Percentiles rank a stretch among this genome's conserved stretches.
These are phyloP conservation scores for Oryza longistaminata DNA, from an alignment of 176 grass and related monocot genomes.

Conservation along the genomic window DNA sequence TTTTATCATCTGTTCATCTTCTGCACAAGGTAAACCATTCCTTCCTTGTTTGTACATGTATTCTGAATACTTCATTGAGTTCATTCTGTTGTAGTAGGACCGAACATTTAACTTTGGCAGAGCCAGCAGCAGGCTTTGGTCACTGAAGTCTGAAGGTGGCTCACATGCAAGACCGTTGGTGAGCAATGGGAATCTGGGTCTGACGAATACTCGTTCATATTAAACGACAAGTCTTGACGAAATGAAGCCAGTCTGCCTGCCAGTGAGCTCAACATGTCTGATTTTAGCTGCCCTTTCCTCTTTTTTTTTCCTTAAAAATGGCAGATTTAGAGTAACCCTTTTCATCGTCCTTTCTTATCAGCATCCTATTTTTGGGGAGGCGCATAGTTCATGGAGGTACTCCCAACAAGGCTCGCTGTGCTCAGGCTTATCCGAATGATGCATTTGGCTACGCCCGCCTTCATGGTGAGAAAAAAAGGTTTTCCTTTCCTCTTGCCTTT, in stretches of 20 bases:
- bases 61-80: constrained; percentile 13
- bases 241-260: constrained; percentile 1
- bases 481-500: neutral
- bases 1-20: neutral
- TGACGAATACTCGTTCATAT: neutral
- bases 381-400: neutral
- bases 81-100: neutral
- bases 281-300: neutral
- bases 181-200: constrained; percentile 1
- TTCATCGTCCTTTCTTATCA: neutral
- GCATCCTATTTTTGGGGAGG: constrained; percentile 4
- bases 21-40: neutral
- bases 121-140: neutral
- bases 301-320: constrained; percentile 1
- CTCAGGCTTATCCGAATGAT: neutral
- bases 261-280: neutral
- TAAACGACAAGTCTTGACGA: constrained; percentile 7
- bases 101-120: constrained; percentile 16
- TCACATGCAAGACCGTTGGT: neutral
- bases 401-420: neutral
- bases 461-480: neutral
- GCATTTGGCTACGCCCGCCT: neutral
- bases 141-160: neutral
- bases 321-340: neutral
- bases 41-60: neutral